These are phyloP conservation scores for Pyropia yezoensis DNA, from an alignment of 23 red algal species.

Conservation along the genomic window DNA sequence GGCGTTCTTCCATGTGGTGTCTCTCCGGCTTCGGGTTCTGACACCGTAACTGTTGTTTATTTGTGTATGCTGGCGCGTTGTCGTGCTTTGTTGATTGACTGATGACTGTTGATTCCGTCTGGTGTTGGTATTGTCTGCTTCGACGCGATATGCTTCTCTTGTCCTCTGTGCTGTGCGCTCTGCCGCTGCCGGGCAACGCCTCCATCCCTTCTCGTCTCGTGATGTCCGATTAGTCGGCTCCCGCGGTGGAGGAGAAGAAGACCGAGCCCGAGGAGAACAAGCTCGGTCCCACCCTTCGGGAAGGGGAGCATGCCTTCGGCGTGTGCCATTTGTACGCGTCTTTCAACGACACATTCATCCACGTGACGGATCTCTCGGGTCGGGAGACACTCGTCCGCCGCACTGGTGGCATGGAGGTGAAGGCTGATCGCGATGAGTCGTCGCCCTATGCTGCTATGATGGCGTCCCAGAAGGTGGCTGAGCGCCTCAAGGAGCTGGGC, in stretches of 20 bases:
- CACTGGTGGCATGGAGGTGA: constrained; percentile 99
- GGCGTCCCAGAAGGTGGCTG: constrained; percentile 94
- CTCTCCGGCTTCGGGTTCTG: too few species aligned
- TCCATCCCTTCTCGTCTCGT: too few species aligned
- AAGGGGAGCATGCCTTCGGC: constrained; percentile 88
- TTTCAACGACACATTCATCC: constrained; percentile 99
- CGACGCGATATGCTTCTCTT: too few species aligned
- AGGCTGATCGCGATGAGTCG: constrained; percentile 98
- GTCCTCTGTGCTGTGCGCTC: too few species aligned
- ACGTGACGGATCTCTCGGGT: constrained; percentile 98
- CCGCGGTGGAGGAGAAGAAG: not conserved
- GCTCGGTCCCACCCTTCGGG: constrained; percentile 75
- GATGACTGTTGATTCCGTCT: too few species aligned
- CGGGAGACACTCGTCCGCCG: constrained; percentile 94
- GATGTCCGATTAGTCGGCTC: too few species aligned
- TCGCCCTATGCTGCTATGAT: constrained; percentile 99
- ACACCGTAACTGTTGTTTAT: too few species aligned
- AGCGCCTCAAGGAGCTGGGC: constrained; percentile 94
- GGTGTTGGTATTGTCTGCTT: too few species aligned
- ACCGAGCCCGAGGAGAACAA: constrained; percentile 45
- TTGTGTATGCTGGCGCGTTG: too few species aligned
- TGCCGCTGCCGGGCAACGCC: too few species aligned
- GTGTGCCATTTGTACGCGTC: constrained; percentile 96
- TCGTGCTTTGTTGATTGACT: too few species aligned
- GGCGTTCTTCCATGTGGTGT: too few species aligned